Percentiles rank a stretch among this genome's conserved stretches.
These are phyloP conservation scores for Metschnikowia lunata DNA, from an alignment of 805 yeast species.

Conservation along the genomic window DNA sequence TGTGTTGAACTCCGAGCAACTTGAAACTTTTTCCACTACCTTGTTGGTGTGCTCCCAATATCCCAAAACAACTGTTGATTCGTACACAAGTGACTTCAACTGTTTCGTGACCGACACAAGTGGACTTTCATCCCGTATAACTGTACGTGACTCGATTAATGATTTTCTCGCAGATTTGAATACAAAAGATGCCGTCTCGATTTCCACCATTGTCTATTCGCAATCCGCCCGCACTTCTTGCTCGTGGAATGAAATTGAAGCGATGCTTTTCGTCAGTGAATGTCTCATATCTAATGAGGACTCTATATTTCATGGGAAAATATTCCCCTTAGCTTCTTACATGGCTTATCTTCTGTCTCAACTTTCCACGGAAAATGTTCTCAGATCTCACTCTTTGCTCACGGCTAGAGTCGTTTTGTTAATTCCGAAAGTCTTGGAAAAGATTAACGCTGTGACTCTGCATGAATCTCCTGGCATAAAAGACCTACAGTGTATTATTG, in stretches of 20 bases:
- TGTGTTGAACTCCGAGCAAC: conserved; percentile 12
- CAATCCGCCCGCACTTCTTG: background rate
- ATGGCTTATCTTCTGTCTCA: conserved; percentile 7
- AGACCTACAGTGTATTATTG: conserved; percentile 3
- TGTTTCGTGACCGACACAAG: conserved; percentile 68
- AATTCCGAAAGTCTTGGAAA: conserved; percentile 55
- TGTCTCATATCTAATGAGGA: conserved; percentile 42
- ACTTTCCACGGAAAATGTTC: background rate
- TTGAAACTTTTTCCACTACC: conserved; percentile 17
- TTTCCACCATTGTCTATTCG: conserved; percentile 2
- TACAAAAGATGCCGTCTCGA: conserved; percentile 31
- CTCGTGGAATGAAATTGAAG: conserved; percentile 26
- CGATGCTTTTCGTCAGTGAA: conserved; percentile 38
- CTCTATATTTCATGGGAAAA: conserved; percentile 14
- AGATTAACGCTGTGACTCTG: conserved; percentile 37
- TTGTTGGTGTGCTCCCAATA: conserved; percentile 38
- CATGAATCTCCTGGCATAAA: conserved; percentile 12
- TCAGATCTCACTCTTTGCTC: conserved; percentile 31
- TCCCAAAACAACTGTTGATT: conserved; percentile 39
- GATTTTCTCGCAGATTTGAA: conserved; percentile 53
- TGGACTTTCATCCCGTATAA: conserved; percentile 50
- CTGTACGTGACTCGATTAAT: conserved; percentile 57
- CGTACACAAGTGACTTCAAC: conserved; percentile 61
- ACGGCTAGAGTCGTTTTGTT: conserved; percentile 46
- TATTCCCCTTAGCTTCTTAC: conserved; percentile 13